A percentile compares a stretch with the other conserved stretches of the same genome.
Conservation (phyloP, 352 stramenopile genomes). For the Phytophthora pluvialis region DNA sequence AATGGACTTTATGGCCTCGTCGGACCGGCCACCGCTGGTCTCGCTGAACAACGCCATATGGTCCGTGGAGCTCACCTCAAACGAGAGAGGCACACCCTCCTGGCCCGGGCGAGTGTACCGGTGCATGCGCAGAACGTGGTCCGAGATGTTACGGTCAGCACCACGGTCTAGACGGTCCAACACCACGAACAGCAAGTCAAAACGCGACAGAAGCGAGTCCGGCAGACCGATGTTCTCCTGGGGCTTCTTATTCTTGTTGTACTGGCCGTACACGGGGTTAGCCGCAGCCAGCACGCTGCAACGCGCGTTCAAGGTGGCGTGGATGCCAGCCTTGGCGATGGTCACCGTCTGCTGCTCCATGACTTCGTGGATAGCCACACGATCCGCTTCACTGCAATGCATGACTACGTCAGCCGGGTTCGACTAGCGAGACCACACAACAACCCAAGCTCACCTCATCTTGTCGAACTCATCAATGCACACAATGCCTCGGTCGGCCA, state of each 20-base stretch:
- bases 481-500: conserved; percentile 98
- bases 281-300: conserved; percentile 98
- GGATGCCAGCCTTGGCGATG: conserved; percentile 99
- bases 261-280: conserved; percentile 99
- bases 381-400: conserved; percentile 90
- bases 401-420: conserved; percentile 19
- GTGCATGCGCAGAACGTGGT: conserved; percentile 98
- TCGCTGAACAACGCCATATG: conserved; percentile 76
- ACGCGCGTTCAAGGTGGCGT: conserved; percentile 98
- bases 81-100: conserved; percentile 90
- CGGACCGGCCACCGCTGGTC: conserved; percentile 57
- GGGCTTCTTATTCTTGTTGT: conserved; percentile 97
- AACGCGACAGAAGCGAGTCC: conserved; percentile 99
- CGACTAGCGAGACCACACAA: background rate
- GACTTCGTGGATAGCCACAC: conserved; percentile 99
- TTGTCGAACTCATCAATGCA: conserved; percentile 99
- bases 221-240: conserved; percentile 99
- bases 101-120: conserved; percentile 90
- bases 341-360: conserved; percentile 99
- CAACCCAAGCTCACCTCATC: conserved; percentile 83
- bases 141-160: conserved; percentile 95
- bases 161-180: conserved; percentile 97
- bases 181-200: conserved; percentile 99
- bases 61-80: conserved; percentile 84
- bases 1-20: conserved; percentile 83